phyloP scores from a whole-genome alignment of 1,284 basidiomycete species.

The Ceratorhiza oryzae-sativae region DNA sequence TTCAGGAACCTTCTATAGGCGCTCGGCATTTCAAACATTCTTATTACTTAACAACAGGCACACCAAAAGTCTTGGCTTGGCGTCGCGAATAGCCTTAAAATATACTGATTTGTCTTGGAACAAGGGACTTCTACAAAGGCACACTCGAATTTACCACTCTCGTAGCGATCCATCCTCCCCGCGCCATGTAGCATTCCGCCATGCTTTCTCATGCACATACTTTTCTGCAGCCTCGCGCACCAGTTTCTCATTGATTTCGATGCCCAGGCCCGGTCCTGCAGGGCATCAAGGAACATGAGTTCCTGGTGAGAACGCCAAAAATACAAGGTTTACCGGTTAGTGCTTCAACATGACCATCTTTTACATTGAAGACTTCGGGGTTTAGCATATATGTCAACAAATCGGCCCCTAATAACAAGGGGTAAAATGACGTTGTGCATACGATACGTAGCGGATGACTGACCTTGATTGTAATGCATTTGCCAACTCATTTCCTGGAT shows the following conservation, averaged over 20 bases:
- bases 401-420: slow-evolving; percentile 57
- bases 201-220: slow-evolving; percentile 48
- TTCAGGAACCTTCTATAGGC: slow-evolving; percentile 21
- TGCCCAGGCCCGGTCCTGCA: slow-evolving; percentile 69
- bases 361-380: slow-evolving; percentile 65
- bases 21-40: slow-evolving; percentile 6
- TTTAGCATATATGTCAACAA: slow-evolving; percentile 69
- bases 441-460: neutral
- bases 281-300: neutral
- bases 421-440: neutral
- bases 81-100: neutral
- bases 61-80: neutral
- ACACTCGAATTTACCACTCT: slow-evolving; percentile 57
- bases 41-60: neutral
- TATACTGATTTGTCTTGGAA: neutral
- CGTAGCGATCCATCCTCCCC: slow-evolving; percentile 61
- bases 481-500: slow-evolving; percentile 75
- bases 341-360: slow-evolving; percentile 65
- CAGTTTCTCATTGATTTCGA: slow-evolving; percentile 70
- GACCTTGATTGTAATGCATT: slow-evolving; percentile 77
- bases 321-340: slow-evolving; percentile 41
- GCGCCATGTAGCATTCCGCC: slow-evolving; percentile 69
- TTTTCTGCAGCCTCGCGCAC: slow-evolving; percentile 62
- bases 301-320: neutral
- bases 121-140: neutral